Evolutionary conservation across 805 yeast species (phyloP), one percentile per base, ranked within the genome.

Genomic region (Diddensiella santjacobensis): DNA sequence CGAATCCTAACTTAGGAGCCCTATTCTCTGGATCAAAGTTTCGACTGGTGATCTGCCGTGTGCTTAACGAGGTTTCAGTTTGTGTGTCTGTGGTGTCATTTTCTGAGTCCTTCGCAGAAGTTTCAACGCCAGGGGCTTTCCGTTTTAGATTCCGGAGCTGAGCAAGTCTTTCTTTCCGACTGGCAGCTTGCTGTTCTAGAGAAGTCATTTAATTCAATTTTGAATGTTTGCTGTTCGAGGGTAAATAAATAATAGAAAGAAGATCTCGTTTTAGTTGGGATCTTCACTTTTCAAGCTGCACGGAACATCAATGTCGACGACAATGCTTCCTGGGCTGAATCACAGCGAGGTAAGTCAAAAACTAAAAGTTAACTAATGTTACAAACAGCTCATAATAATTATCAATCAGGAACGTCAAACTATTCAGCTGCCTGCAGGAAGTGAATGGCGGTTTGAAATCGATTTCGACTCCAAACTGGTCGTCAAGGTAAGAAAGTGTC

Each of bases 381-480:
- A n/a, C n/a, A n/a, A n/a, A n/a, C n/a, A n/a, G n/a, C n/a, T n/a
- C n/a, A n/a, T n/a, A n/a, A n/a, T n/a, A n/a, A n/a, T n/a, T n/a
- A n/a, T n/a, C n/a, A n/a, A n/a, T n/a, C 15, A 35, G 5, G 35
- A 42, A 22, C 37, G 23, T 8, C 26, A 31, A 13, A 36, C 46
- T n/a, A 59, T 67, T 18, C 55, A 55, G 13, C 55, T 68, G 3
- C 50, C 54, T 13, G 56, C 70, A 3, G 52, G 58, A 17, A 69
- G 79, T 22, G 95, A 87, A 67, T 85, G 95, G 93, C 70, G 95
- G 45, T 75, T 85, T 53, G 93, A 86, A 60, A 78, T 85, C 3
- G 80, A 75, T 0, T 71, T 72, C 52, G 73, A 72, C 39, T 70
- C 77, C 15, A 67, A 68, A 17, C 60, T 85, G 33, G 71, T 69